Percentiles rank a stretch among this genome's conserved stretches.
These are phyloP conservation scores for Artemisia tridentata DNA, from an alignment of 129 eudicot genomes.

Conservation along the genomic window DNA sequence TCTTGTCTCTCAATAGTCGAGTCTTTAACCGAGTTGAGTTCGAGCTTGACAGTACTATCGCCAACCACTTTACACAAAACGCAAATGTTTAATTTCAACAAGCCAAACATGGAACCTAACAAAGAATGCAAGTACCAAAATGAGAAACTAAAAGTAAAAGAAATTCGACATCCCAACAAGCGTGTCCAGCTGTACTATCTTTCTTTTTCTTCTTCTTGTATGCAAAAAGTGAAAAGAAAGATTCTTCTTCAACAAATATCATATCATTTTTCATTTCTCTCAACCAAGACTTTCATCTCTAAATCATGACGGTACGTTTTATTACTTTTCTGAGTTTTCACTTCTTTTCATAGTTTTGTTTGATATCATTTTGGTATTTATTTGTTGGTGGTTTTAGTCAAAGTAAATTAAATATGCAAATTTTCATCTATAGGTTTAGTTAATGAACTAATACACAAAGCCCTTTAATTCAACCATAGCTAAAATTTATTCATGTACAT, in stretches of 20 bases:
- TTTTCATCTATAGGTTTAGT: no score
- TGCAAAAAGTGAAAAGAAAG: constrained; percentile 30
- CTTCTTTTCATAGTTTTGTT: not conserved
- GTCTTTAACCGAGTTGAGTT: no score
- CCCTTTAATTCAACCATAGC: no score
- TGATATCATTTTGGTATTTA: not conserved
- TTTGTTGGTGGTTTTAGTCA: not conserved
- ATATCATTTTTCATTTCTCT: constrained; percentile 29
- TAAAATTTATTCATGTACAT: not conserved
- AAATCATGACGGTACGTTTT: constrained; percentile 35
- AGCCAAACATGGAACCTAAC: no score
- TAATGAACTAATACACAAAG: no score
- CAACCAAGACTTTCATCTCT: not conserved
- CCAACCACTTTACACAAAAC: no score
- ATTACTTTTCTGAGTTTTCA: not conserved
- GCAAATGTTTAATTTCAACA: no score
- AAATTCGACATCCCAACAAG: constrained; percentile 39
- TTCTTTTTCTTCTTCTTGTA: constrained; percentile 13
- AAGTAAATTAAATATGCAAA: not conserved
- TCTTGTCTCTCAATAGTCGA: no score
- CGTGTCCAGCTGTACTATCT: constrained; percentile 28
- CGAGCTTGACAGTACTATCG: no score
- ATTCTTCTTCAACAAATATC: constrained; percentile 20
- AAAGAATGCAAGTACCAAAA: not conserved
- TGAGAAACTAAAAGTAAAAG: no score